Base-by-base conservation (phyloP, 371 early-diverging fungal species). In the Actinomortierella wolfii region DNA sequence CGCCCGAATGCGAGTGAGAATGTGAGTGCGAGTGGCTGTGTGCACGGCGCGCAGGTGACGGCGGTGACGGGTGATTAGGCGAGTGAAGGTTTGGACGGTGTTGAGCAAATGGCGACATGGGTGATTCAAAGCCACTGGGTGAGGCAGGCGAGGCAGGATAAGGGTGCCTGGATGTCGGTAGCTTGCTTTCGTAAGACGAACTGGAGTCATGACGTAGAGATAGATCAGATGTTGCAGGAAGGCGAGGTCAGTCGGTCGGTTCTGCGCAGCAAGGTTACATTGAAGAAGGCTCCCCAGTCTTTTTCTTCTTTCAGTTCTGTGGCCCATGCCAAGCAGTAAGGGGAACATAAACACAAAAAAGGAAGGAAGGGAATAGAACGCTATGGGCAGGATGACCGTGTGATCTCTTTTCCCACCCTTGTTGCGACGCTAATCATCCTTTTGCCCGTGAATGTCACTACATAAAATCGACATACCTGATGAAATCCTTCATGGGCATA, bases 71-170 rank as follows among this genome's bases (percentile, higher is more conserved):
- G 47, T 67, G 64, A 2, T 25, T 45, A 8, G 62, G 20, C 26
- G 67, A 49, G 39, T 70, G 67, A 20, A 67, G 67, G 48, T 62
- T 63, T 3, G 74, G 67, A 9, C 74, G 52, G 28, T 73, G 74
- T 29, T 34, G 34, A 11, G 34, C 34, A 34, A 34, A 34, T 11
- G 34, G 34, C 11, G 34, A 34, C 34, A 34, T 34, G 34, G 34
- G 34, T 11, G 34, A 34, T 11, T 34, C 34, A 11, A 34, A 34
- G 34, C 34, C 34, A 34, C 34, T 34, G 67, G 62, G 29, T 63
- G 63, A 26, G 73, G 73, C 15, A 64, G 67, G 44, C 56, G 45
- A 2, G 61, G 56, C 14, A 59, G 24, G 44, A 62, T 56, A 15
- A 67, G 60, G 18, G 59, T 29, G 34, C 34, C 34, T 34, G 34